Percentiles rank a stretch among this genome's conserved stretches.
Evolutionary conservation across 1,139 yeast species (phyloP).

Genomic region (Candida tropicalis): DNA sequence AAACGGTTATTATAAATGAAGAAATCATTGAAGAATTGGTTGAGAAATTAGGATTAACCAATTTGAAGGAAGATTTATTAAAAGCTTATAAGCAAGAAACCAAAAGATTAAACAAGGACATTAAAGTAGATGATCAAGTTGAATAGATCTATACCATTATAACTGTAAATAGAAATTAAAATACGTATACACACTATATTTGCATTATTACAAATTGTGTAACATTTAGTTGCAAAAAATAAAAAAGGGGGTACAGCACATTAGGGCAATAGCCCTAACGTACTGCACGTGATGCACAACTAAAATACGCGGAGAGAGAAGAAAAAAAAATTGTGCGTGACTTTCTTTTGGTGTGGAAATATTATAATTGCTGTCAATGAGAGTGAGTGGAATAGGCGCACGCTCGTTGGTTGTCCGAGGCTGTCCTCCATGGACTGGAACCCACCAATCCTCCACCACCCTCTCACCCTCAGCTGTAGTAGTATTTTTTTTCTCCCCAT

Average conservation of each 20-base stretch:
- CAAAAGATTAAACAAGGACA: constrained; percentile 23
- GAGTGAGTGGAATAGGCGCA: too few species aligned
- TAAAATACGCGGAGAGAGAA: too few species aligned
- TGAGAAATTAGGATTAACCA: constrained; percentile 32
- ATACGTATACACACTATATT: too few species aligned
- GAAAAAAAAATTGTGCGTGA: too few species aligned
- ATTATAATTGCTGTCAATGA: not conserved
- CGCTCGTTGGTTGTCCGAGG: too few species aligned
- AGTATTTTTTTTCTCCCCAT: not conserved
- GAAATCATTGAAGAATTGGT: constrained; percentile 36
- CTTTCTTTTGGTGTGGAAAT: not conserved
- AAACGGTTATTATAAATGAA: constrained; percentile 32
- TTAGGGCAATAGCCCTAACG: not conserved
- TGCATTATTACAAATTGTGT: not conserved
- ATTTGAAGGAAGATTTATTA: constrained; percentile 39
- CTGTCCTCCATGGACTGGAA: too few species aligned
- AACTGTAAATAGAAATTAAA: not conserved
- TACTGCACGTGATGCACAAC: not conserved
- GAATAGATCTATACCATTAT: constrained; percentile 13
- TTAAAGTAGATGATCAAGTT: constrained; percentile 23
- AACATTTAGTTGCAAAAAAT: too few species aligned
- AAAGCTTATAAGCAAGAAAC: constrained; percentile 55
- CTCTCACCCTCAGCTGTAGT: too few species aligned
- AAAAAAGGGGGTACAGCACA: too few species aligned
- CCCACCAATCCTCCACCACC: too few species aligned